Base-by-base conservation (phyloP, 2,329 filamentous ascomycete genomes). In the Leptosphaerulina australis region DNA sequence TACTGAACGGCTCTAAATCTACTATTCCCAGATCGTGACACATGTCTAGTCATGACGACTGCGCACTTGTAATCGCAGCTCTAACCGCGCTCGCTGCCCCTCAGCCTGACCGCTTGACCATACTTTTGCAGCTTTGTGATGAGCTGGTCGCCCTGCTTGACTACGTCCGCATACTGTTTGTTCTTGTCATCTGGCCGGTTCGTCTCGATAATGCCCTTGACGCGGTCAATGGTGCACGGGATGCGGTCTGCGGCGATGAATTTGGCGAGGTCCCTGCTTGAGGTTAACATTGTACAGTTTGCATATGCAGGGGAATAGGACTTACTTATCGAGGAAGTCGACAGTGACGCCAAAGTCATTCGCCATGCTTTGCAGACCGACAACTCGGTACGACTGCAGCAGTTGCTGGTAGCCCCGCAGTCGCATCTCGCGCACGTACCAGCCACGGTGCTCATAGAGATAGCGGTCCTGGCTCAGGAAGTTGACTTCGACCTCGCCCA, bases 61-160 rank as follows among this genome's bases (percentile, higher is more conserved):
- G 9, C 10, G 3, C 11, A 3, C 22, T 17, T 14, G 2, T 12
- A 21, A 6, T 25, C 14, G 5, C 18, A 6, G 3, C 10, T 37
- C 58, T 60, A 96, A 66, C 90, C 91, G 66, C 94, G 85, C 81
- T 99, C 94, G 71, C 93, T 97, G 30, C 94, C 94, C 67, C 94
- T 85, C 76, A 99, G 81, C 69, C 94, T 85, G 59, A 99, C 94
- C 2, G 94, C 89, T 77, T 99, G 94, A 34, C 94, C 94, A 74
- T 99, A 99, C 82, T 99, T 99, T 79, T 99, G 94, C 63, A 99
- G 81, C 82, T 99, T 99, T 50, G 94, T 99, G 73, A 99, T 97
- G 57, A 99, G 82, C 76, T 96, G 90, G 75, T 99, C 94, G 24
- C 94, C 94, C 73, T 97, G 94, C 79, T 94, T 94, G 55, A 99